phyloP scores from a whole-genome alignment of 768 basidiomycete genomes.

The Termitomyces sp. region DNA sequence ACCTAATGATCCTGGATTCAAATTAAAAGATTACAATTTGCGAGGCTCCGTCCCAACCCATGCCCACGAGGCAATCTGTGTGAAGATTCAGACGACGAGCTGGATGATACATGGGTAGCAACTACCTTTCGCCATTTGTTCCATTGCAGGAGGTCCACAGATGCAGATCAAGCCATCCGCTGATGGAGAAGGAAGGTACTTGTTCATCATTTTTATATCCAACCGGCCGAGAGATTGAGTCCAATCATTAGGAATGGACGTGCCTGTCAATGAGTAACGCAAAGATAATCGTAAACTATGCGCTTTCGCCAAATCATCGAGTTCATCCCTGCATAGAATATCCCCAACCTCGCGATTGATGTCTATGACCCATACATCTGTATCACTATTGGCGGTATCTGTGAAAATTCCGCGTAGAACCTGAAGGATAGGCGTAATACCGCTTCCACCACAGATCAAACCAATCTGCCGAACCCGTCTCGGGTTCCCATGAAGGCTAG shows the following conservation, averaged over 20 bases:
- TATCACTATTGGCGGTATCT: constrained; percentile 30
- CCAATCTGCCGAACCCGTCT: constrained; percentile 35
- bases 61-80: constrained; percentile 2
- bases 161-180: constrained; percentile 36
- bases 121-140: constrained; percentile 7
- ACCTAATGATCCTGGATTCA: neutral
- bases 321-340: constrained; percentile 24
- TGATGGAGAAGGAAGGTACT: constrained; percentile 34
- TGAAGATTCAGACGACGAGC: neutral
- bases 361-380: constrained; percentile 41
- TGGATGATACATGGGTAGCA: neutral
- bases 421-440: constrained; percentile 54
- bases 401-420: constrained; percentile 42
- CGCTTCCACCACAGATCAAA: constrained; percentile 51
- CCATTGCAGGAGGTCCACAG: constrained; percentile 39
- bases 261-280: constrained; percentile 38
- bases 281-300: constrained; percentile 29
- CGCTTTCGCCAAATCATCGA: constrained; percentile 30
- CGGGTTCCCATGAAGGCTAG: constrained; percentile 29
- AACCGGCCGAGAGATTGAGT: constrained; percentile 35
- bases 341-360: constrained; percentile 43
- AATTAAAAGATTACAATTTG: constrained; percentile 2
- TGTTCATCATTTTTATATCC: constrained; percentile 27
- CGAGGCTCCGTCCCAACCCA: constrained; percentile 5
- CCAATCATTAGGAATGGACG: constrained; percentile 30